Base-by-base conservation (phyloP, 1,284 basidiomycete species). In the Tilletia setariae region DNA sequence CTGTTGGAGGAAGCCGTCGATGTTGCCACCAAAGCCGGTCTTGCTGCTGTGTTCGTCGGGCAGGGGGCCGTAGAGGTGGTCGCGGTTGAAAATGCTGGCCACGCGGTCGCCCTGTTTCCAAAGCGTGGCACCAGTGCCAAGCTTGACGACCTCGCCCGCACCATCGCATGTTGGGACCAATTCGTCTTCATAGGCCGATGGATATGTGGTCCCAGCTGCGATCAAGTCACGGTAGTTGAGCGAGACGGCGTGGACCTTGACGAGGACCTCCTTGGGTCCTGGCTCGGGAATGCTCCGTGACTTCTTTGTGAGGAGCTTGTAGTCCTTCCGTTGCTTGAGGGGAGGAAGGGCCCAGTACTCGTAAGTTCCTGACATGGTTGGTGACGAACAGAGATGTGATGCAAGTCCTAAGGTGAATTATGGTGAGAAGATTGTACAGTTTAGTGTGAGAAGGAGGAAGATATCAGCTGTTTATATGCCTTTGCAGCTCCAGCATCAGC, bases 81-180 rank as follows among this genome's bases (percentile, higher is more conserved):
- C 69, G 53, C 72, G 70, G 2, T 66, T 74, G 67, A 79, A 79
- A 65, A 75, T 76, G 59, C 70, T 65, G 64, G 83, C 86, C 67
- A 89, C 87, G 21, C 87, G 86, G 75, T 89, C 88, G 13, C 88
- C 88, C 2, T 79, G 69, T 68, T 85, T 85, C 85, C 85, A 88
- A 13, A 79, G 78, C 42, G 78, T 85, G n/a, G 88, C 87, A 15
- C 85, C 85, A 44, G 83, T 79, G 3, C 89, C 88, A n/a, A 88
- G 77, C 2, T 85, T 84, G 46, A 88, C 80, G 62, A 90, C 83
- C 74, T 88, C 87, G 8, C 89, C 89, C 16, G 89, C 88, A 71
- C 86, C 85, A 73, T 90, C 89, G 3, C 88, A 89, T 76, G 85
- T 84, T 0, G 88, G 88, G 16, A 88, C 84, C 1, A 86, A 72